Percentiles rank a stretch among this genome's conserved stretches.
These are phyloP conservation scores for Hansfordia pulvinata DNA, from an alignment of 2,329 filamentous ascomycete genomes.

Conservation along the genomic window DNA sequence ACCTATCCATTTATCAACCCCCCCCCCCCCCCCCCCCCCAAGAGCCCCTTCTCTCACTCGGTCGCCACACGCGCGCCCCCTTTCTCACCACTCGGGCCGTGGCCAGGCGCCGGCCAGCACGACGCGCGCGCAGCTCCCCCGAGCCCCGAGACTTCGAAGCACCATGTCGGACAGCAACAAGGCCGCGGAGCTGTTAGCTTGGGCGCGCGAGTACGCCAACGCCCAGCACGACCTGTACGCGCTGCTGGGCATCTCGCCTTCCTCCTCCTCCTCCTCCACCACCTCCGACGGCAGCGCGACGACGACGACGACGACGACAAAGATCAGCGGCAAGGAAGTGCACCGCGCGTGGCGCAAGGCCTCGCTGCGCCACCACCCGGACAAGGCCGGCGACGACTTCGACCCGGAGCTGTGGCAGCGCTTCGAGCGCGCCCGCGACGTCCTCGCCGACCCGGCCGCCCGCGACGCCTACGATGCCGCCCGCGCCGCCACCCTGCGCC, in stretches of 20 bases:
- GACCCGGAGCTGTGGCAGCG: slow-evolving; percentile 76
- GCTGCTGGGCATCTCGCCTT: slow-evolving; percentile 57
- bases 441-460: slow-evolving; percentile 58
- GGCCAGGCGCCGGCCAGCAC: too few species aligned
- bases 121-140: too few species aligned
- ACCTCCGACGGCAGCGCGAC: too few species aligned
- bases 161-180: too few species aligned
- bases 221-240: slow-evolving; percentile 64
- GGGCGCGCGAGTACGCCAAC: slow-evolving; percentile 44
- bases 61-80: too few species aligned
- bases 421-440: slow-evolving; percentile 74
- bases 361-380: slow-evolving; percentile 84
- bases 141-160: too few species aligned
- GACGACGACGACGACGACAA: slow-evolving; percentile 48
- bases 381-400: slow-evolving; percentile 67
- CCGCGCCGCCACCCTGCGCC: slow-evolving; percentile 56
- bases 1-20: too few species aligned
- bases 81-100: too few species aligned
- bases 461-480: slow-evolving; percentile 69
- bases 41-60: too few species aligned
- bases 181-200: slow-evolving; percentile 33
- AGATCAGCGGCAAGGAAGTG: too few species aligned
- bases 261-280: too few species aligned
- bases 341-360: slow-evolving; percentile 74
- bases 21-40: too few species aligned